Percentiles rank a stretch among this genome's conserved stretches.
Evolutionary conservation across 768 basidiomycete species (phyloP).

Genomic region (Suillus tomentosus): DNA sequence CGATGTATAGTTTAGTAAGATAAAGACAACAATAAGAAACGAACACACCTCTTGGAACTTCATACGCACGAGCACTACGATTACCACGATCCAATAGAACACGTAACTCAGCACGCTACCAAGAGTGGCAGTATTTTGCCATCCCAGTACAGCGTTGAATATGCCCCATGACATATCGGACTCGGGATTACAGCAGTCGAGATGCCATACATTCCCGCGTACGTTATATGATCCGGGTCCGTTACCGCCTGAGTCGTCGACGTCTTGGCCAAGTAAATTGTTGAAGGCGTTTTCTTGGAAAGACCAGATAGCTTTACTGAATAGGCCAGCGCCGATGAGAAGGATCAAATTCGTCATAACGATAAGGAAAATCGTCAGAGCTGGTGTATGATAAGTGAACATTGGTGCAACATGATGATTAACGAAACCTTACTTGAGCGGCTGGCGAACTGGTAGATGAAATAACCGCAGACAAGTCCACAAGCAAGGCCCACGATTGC

Average conservation of each 20-base stretch:
- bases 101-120: conserved; percentile 86
- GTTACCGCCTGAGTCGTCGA: conserved; percentile 64
- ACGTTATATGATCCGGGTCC: conserved; percentile 88
- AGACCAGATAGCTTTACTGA: conserved; percentile 73
- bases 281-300: conserved; percentile 75
- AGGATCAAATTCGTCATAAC: conserved; percentile 90
- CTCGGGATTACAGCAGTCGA: conserved; percentile 76
- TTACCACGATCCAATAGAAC: conserved; percentile 89
- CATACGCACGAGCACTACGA: conserved; percentile 63
- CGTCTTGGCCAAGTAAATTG: conserved; percentile 67
- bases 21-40: neutral
- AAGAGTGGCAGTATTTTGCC: conserved; percentile 83
- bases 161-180: conserved; percentile 70
- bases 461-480: conserved; percentile 70
- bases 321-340: conserved; percentile 92
- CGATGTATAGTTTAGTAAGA: neutral
- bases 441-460: conserved; percentile 81
- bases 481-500: conserved; percentile 82
- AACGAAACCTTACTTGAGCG: conserved; percentile 54
- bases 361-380: conserved; percentile 85
- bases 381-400: conserved; percentile 30
- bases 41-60: conserved; percentile 59
- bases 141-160: conserved; percentile 85
- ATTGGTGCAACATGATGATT: neutral
- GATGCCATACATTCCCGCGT: conserved; percentile 84